Conservation (phyloP, 768 basidiomycete species). For the Mycena vitilis region DNA sequence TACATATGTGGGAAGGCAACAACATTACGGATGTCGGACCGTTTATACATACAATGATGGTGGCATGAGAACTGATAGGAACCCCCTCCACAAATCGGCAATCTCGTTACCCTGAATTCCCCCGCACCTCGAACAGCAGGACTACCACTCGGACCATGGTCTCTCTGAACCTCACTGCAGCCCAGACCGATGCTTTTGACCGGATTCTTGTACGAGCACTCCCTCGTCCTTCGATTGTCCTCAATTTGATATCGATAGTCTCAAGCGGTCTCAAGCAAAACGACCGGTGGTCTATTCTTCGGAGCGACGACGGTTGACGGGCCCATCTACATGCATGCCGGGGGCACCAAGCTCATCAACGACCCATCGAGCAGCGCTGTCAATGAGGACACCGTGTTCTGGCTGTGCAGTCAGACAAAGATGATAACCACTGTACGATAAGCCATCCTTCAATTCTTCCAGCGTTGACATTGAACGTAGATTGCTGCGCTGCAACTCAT, state of each 20-base stretch:
- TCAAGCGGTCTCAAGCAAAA: slow-evolving; percentile 10
- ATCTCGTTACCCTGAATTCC: no score
- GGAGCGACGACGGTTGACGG: slow-evolving; percentile 14
- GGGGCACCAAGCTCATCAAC: slow-evolving; percentile 14
- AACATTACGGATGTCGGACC: no score
- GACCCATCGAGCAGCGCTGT: slow-evolving; percentile 12
- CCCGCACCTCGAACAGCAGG: no score
- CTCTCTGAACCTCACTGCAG: neutral
- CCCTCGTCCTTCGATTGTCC: neutral
- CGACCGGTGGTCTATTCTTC: slow-evolving; percentile 9
- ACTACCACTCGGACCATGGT: no score
- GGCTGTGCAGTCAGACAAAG: slow-evolving; percentile 27
- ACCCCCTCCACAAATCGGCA: no score
- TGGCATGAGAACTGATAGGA: no score
- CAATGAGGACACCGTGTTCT: slow-evolving; percentile 21
- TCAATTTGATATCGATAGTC: neutral
- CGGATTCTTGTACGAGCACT: neutral
- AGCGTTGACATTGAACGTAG: slow-evolving; percentile 23
- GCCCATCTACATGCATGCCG: slow-evolving; percentile 11
- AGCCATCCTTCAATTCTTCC: no score
- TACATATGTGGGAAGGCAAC: no score
- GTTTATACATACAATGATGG: no score
- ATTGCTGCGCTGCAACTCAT: slow-evolving; percentile 47
- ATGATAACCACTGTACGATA: slow-evolving; percentile 17
- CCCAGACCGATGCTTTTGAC: slow-evolving; percentile 2